Conservation (phyloP, 352 stramenopile genomes). For the Pythium chondricola region DNA sequence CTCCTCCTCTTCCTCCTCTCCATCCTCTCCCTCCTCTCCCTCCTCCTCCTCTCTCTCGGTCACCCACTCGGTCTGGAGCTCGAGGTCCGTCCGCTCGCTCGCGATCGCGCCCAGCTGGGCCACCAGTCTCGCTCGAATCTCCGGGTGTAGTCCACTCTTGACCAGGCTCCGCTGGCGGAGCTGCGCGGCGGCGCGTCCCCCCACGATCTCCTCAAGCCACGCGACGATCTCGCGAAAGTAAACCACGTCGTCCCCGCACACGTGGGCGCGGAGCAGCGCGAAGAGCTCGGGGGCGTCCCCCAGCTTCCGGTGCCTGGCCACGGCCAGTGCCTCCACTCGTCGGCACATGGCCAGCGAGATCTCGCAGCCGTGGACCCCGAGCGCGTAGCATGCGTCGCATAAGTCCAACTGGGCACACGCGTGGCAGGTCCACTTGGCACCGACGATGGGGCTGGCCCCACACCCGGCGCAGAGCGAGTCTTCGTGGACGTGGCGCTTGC, state of each 20-base stretch:
- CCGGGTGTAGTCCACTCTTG: conserved; percentile 63
- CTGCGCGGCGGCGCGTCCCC: conserved; percentile 34
- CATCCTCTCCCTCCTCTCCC: conserved; percentile 23
- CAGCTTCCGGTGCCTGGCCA: conserved; percentile 43
- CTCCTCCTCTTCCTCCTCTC: conserved; percentile 16
- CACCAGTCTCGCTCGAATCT: conserved; percentile 62
- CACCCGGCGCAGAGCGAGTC: conserved; percentile 78
- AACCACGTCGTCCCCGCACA: conserved; percentile 63
- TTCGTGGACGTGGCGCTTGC: conserved; percentile 69
- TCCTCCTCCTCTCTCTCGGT: conserved; percentile 25
- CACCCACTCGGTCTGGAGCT: conserved; percentile 70
- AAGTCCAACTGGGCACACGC: conserved; percentile 64
- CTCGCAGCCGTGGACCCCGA: conserved; percentile 64
- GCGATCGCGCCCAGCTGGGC: conserved; percentile 51
- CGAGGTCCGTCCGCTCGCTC: conserved; percentile 49
- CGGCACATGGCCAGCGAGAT: conserved; percentile 65
- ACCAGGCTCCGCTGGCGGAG: conserved; percentile 67
- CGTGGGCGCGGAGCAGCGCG: conserved; percentile 57
- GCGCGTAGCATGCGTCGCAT: conserved; percentile 61
- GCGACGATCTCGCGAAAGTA: conserved; percentile 62
- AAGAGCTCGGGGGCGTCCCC: conserved; percentile 61
- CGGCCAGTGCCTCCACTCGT: conserved; percentile 47
- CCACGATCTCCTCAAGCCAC: conserved; percentile 66
- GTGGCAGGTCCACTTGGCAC: conserved; percentile 70
- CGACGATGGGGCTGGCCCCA: conserved; percentile 69